Percentiles rank a stretch among this genome's conserved stretches.
Conservation (phyloP, 179 eudicot species). For the Camellia oleifera region DNA sequence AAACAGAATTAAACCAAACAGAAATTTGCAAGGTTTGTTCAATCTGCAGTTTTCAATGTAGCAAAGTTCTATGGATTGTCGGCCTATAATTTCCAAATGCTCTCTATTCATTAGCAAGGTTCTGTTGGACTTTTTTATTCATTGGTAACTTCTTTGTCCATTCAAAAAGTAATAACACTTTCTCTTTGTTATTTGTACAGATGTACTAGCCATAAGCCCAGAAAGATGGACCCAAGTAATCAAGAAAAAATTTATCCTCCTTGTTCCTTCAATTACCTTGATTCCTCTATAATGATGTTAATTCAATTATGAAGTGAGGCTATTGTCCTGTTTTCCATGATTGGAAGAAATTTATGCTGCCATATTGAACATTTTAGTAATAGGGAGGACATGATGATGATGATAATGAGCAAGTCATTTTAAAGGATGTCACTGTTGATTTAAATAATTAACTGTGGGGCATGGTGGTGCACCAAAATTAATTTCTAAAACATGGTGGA, state of each 20-base stretch:
- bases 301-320: neutral
- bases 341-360: neutral
- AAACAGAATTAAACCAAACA: neutral
- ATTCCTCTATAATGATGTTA: neutral
- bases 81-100: neutral
- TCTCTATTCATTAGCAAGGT: neutral
- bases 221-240: too few relatives aligned
- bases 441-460: neutral
- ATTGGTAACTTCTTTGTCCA: neutral
- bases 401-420: neutral
- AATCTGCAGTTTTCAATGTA: neutral
- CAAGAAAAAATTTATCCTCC: neutral
- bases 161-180: neutral
- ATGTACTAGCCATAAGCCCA: neutral
- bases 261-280: neutral
- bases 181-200: neutral
- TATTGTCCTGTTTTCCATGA: neutral
- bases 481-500: neutral
- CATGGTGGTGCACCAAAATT: neutral
- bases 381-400: neutral
- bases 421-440: neutral
- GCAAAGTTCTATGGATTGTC: neutral
- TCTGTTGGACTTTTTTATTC: neutral
- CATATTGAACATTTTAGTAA: neutral
- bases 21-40: neutral